Percentiles rank a stretch among this genome's conserved stretches.
phyloP scores from a whole-genome alignment of 176 grass and related monocot genomes.

The Oryza rufipogon region DNA sequence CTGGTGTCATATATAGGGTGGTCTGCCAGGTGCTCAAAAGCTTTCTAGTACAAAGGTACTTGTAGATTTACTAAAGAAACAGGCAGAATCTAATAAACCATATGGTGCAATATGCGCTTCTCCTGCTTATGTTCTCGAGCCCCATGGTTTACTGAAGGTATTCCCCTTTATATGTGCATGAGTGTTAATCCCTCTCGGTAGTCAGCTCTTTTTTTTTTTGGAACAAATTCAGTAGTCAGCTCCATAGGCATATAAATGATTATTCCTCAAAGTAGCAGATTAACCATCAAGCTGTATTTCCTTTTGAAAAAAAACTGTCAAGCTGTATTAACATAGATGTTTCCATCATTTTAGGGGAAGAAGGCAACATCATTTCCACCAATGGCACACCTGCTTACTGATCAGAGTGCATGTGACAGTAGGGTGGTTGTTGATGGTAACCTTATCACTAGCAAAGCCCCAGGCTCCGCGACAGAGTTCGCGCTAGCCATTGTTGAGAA shows the following conservation, averaged over 20 bases:
- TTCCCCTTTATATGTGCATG: not conserved
- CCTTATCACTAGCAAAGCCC: conserved; percentile 77
- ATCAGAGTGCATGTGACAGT: conserved; percentile 57
- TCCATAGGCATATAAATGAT: not conserved
- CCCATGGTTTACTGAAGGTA: conserved; percentile 83
- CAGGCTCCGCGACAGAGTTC: conserved; percentile 61
- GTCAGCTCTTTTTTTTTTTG: not conserved
- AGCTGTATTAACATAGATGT: conserved; percentile 17
- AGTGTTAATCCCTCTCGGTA: not conserved
- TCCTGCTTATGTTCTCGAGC: conserved; percentile 73
- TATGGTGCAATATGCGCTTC: conserved; percentile 95
- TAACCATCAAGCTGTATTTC: not conserved
- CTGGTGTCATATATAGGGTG: conserved; percentile 52
- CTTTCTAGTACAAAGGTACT: conserved; percentile 68
- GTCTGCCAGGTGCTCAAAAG: conserved; percentile 68
- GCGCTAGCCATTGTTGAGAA: conserved; percentile 71
- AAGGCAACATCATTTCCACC: conserved; percentile 72
- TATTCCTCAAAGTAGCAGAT: not conserved
- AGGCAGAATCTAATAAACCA: conserved; percentile 61
- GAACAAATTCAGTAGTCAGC: not conserved
- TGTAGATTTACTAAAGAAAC: conserved; percentile 70
- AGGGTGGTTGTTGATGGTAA: conserved; percentile 72
- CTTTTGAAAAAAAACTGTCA: not conserved
- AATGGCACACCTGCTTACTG: conserved; percentile 60
- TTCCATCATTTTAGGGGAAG: conserved; percentile 59